Percentiles rank a stretch among this genome's conserved stretches.
phyloP scores from a whole-genome alignment of 768 basidiomycete genomes.

The Podaxis sp. region DNA sequence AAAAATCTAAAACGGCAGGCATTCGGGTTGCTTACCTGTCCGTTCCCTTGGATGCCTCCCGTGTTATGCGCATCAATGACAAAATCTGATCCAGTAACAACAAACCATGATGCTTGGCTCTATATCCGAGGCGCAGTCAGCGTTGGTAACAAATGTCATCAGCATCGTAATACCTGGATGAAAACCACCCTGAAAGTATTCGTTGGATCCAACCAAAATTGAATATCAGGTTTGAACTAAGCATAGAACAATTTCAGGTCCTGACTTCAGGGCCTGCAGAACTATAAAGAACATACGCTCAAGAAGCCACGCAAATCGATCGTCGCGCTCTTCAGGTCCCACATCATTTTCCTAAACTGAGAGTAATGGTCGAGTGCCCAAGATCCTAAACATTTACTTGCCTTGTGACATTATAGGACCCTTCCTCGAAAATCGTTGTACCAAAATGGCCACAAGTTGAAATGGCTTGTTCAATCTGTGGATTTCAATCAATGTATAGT shows the following conservation, averaged over 20 bases:
- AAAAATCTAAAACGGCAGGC: neutral
- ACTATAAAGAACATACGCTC: conserved; percentile 30
- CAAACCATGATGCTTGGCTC: conserved; percentile 66
- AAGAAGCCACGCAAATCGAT: conserved; percentile 45
- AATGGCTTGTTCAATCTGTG: conserved; percentile 47
- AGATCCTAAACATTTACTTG: conserved; percentile 7
- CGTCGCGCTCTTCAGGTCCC: conserved; percentile 42
- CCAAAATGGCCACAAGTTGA: conserved; percentile 46
- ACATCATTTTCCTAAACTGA: conserved; percentile 47
- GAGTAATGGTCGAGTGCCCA: neutral
- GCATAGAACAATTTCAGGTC: neutral
- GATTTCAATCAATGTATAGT: neutral
- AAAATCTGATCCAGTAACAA: conserved; percentile 56
- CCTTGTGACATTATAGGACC: conserved; percentile 53
- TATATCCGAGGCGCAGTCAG: conserved; percentile 18
- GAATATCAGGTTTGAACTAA: conserved; percentile 52
- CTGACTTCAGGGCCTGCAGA: neutral
- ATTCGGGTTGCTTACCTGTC: conserved; percentile 35
- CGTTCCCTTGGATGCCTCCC: conserved; percentile 60
- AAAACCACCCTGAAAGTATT: conserved; percentile 61
- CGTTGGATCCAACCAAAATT: conserved; percentile 53
- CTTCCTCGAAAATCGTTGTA: conserved; percentile 40
- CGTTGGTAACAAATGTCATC: no score
- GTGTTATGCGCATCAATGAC: conserved; percentile 52
- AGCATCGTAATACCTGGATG: conserved; percentile 40